These are phyloP conservation scores for Thraustochytrium sp. DNA, from an alignment of 352 stramenopile species.

Conservation along the genomic window DNA sequence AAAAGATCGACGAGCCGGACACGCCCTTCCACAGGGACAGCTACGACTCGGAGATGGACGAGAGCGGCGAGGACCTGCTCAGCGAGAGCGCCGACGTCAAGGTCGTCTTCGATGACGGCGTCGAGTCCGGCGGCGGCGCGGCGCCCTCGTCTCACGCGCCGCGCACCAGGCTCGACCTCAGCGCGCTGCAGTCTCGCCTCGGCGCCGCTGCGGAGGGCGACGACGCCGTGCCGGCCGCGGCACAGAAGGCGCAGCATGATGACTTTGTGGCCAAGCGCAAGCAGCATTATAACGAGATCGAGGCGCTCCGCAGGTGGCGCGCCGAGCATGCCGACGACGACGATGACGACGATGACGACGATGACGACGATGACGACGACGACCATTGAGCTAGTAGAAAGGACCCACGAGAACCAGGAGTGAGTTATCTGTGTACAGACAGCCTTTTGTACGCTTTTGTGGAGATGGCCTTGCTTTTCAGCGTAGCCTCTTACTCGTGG, in stretches of 20 bases:
- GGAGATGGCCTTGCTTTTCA: no score
- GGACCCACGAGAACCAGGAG: neutral
- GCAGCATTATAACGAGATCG: conserved; percentile 20
- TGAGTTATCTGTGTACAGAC: neutral
- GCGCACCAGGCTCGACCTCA: neutral
- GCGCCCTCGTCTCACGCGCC: neutral
- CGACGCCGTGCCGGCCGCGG: neutral
- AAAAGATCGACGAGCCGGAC: conserved; percentile 87
- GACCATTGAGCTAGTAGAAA: neutral
- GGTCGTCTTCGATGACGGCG: neutral
- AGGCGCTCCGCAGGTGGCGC: neutral
- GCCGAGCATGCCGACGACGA: neutral
- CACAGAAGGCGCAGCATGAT: neutral
- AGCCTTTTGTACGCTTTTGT: neutral
- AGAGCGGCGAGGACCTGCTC: neutral
- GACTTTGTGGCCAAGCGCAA: conserved; percentile 33
- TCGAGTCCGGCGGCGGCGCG: neutral
- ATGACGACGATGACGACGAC: neutral
- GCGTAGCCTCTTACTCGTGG: no score
- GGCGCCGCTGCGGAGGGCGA: neutral
- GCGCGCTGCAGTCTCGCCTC: neutral
- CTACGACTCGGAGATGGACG: neutral
- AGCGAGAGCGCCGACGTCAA: neutral
- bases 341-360: neutral
- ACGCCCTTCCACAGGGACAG: conserved; percentile 69